phyloP scores from a whole-genome alignment of 2,329 filamentous ascomycete species.

The Trichoderma oligosporum region DNA sequence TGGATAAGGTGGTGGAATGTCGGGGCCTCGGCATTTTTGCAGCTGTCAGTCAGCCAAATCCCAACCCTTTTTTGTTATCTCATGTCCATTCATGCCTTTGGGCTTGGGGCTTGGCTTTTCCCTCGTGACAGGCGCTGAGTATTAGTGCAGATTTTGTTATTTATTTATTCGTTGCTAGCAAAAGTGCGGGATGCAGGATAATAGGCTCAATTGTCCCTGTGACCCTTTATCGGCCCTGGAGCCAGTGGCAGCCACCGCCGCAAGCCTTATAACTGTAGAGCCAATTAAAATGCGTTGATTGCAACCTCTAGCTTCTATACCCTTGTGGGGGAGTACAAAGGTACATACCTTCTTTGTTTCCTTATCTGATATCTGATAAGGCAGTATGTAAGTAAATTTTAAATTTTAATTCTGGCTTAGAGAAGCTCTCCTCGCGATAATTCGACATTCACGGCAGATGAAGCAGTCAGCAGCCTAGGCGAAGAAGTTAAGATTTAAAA shows the following conservation, averaged over 20 bases:
- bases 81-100: too few species aligned
- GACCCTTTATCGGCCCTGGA: background rate
- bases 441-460: background rate
- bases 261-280: background rate
- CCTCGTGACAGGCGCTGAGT: background rate
- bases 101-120: too few species aligned
- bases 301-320: background rate
- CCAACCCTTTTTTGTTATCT: background rate
- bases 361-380: too few species aligned
- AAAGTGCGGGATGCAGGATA: background rate
- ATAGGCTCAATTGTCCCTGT: background rate
- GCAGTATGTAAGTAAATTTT: background rate
- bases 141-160: background rate
- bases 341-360: background rate
- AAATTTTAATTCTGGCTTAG: background rate
- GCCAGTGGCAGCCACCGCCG: constrained; percentile 1
- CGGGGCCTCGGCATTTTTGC: background rate
- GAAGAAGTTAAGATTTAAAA: too few species aligned
- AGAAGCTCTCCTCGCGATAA: background rate
- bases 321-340: background rate
- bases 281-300: background rate
- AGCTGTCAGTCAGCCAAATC: background rate
- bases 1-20: too few species aligned
- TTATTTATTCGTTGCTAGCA: too few species aligned
- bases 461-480: background rate